Evolutionary conservation across 1,284 basidiomycete species (phyloP), one percentile per base, ranked within the genome.

Genomic region (Coniophora puteana): DNA sequence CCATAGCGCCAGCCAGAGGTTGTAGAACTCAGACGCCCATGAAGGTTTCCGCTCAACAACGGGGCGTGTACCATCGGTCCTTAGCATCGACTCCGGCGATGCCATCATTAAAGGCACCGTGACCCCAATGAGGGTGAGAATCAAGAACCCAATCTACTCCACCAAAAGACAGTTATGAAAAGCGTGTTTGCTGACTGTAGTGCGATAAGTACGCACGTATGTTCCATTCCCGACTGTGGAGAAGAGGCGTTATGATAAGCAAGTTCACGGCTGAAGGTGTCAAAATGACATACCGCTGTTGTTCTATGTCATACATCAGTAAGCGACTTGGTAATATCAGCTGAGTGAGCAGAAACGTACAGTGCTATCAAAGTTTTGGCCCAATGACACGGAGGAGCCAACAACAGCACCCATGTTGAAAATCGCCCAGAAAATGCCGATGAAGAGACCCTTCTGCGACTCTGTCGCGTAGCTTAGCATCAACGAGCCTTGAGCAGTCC

Each of bases 381-480:
- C 81, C 24, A 86, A 65, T 16, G 82, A 72, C 28, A 87, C 80
- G 12, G 80, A 69, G 2, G 78, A 72, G 6, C 86, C 86, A 23
- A 88, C 72, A 11, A 85, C 80, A 40, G 74, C 82, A 20, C 86
- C 81, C 32, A 83, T 47, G 47, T 89, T 87, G 69, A 88, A 88
- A 45, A 88, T 81, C 31, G 69, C 55, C 87, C 86, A 90, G 60
- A 89, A 85, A 33, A 86, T 69, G 16, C 78, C 81, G 47, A 93
- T 90, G 58, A 75, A 88, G 41, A 67, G 68, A 12, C 90, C 90
- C 60, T 93, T 94, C 58, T 89, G 74, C 49, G 64, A 54, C 57
- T 85, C 83, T 28, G 81, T 89, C 0, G 88, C 83, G 59, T 92
- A 93, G 1, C 85, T 74, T 53, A 93, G 68, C 82, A 92, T 92